These are phyloP conservation scores for Xylariaceae sp. DNA, from an alignment of 2,329 filamentous ascomycete genomes.

Conservation along the genomic window DNA sequence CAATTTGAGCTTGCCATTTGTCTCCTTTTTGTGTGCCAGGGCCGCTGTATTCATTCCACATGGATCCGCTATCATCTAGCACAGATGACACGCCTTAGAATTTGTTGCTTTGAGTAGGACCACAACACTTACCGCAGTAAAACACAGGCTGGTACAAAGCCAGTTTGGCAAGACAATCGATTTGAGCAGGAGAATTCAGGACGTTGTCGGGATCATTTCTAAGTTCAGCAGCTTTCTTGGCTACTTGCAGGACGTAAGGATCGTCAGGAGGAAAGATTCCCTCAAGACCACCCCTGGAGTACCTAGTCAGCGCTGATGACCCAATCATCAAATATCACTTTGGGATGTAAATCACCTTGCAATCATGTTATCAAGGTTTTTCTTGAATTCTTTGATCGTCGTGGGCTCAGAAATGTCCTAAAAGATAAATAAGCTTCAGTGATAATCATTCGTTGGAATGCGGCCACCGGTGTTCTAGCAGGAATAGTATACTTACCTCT, in stretches of 20 bases:
- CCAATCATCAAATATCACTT: not conserved
- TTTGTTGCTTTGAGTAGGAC: too few relatives aligned
- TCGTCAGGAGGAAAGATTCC: constrained; percentile 16
- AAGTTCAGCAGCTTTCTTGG: constrained; percentile 14
- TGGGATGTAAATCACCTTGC: not conserved
- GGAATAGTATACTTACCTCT: constrained; percentile 3
- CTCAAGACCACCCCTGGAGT: constrained; percentile 11
- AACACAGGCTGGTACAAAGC: constrained; percentile 19
- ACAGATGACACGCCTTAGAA: too few relatives aligned
- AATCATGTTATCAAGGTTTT: constrained; percentile 14
- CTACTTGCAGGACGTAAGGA: constrained; percentile 17
- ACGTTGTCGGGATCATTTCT: constrained; percentile 15
- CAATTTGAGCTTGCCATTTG: constrained; percentile 15
- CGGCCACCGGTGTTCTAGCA: not conserved
- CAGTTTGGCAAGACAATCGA: constrained; percentile 18
- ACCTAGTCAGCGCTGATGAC: not conserved
- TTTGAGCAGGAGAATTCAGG: constrained; percentile 13
- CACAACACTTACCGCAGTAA: constrained; percentile 14
- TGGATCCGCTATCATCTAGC: constrained; percentile 21
- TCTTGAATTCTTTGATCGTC: constrained; percentile 11
- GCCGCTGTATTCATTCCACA: constrained; percentile 16
- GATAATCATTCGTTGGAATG: too few relatives aligned
- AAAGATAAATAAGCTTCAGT: too few relatives aligned
- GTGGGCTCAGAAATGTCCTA: constrained; percentile 15
- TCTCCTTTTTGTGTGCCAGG: constrained; percentile 15